Conservation (phyloP, 2,329 filamentous ascomycete species). For the Hortaea werneckii region DNA sequence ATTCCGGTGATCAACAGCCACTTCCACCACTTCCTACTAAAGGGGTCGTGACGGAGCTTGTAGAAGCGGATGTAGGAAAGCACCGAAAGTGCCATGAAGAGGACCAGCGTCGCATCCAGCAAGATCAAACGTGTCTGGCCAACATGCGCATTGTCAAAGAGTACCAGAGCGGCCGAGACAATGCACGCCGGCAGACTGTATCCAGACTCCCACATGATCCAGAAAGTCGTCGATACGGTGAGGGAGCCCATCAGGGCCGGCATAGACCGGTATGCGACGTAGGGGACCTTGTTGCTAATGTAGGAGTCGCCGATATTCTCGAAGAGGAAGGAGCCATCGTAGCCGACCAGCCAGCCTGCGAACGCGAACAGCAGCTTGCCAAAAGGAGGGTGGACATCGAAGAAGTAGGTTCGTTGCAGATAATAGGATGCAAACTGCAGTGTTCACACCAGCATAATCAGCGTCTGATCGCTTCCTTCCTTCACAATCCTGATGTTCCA, state of each 20-base stretch:
- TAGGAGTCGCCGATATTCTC: slow-evolving; percentile 99
- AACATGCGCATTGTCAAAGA: slow-evolving; percentile 96
- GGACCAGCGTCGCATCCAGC: slow-evolving; percentile 83
- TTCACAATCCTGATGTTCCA: neutral
- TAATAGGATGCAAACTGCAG: slow-evolving; percentile 56
- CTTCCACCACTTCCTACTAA: slow-evolving; percentile 98
- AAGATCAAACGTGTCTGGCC: slow-evolving; percentile 92
- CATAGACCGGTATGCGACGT: slow-evolving; percentile 89
- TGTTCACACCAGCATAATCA: neutral
- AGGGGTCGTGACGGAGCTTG: slow-evolving; percentile 81
- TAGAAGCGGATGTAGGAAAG: slow-evolving; percentile 96
- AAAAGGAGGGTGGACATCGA: slow-evolving; percentile 97
- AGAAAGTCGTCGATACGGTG: slow-evolving; percentile 81
- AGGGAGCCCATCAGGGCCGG: slow-evolving; percentile 84
- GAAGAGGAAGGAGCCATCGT: slow-evolving; percentile 94
- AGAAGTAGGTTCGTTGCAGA: slow-evolving; percentile 95
- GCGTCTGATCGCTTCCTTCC: neutral
- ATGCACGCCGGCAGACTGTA: slow-evolving; percentile 91
- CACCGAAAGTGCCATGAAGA: slow-evolving; percentile 92
- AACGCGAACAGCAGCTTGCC: slow-evolving; percentile 96
- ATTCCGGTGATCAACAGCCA: slow-evolving; percentile 95
- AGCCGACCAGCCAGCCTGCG: slow-evolving; percentile 95
- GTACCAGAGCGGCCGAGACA: slow-evolving; percentile 71
- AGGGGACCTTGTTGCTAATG: slow-evolving; percentile 91
- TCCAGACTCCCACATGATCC: slow-evolving; percentile 99